A percentile compares a stretch with the other conserved stretches of the same genome.
These are phyloP conservation scores for Stephanodiscus minutulus DNA, from an alignment of 108 stramenopile genomes.

Conservation along the genomic window DNA sequence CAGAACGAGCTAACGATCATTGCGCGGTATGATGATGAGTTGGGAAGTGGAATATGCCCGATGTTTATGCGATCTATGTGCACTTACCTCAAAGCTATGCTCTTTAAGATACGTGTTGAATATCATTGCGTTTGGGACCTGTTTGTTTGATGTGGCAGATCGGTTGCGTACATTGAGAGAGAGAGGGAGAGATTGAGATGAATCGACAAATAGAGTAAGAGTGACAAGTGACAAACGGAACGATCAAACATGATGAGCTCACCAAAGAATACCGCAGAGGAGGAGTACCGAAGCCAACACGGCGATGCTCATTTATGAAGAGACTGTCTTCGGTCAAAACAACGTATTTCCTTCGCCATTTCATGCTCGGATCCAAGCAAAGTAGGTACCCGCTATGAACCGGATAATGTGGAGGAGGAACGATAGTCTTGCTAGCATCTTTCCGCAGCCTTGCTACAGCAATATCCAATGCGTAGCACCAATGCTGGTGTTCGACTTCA, in stretches of 20 bases:
- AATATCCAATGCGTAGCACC: slow-evolving; percentile 25
- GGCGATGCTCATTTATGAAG: slow-evolving; percentile 29
- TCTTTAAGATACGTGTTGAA: slow-evolving; percentile 29
- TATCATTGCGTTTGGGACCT: slow-evolving; percentile 29
- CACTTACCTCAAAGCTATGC: slow-evolving; percentile 26
- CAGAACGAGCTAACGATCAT: slow-evolving; percentile 13
- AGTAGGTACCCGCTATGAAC: slow-evolving; percentile 28
- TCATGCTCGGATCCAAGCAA: slow-evolving; percentile 20
- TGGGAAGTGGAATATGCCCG: not conserved
- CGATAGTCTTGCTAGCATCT: slow-evolving; percentile 10
- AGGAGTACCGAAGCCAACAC: slow-evolving; percentile 26
- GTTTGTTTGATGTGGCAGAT: too few relatives aligned
- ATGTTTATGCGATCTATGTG: not conserved
- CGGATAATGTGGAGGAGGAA: slow-evolving; percentile 33
- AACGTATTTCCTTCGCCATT: slow-evolving; percentile 36
- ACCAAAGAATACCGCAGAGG: slow-evolving; percentile 6
- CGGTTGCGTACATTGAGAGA: not conserved
- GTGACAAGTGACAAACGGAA: not conserved
- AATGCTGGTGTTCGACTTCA: slow-evolving; percentile 31
- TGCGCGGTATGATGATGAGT: not conserved
- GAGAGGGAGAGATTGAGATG: not conserved
- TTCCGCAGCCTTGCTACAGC: slow-evolving; percentile 17
- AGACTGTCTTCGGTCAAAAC: slow-evolving; percentile 34
- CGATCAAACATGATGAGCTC: not conserved
- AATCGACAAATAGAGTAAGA: not conserved